phyloP scores from a whole-genome alignment of 2,329 filamentous ascomycete genomes.

The Microdochium trichocladiopsis region DNA sequence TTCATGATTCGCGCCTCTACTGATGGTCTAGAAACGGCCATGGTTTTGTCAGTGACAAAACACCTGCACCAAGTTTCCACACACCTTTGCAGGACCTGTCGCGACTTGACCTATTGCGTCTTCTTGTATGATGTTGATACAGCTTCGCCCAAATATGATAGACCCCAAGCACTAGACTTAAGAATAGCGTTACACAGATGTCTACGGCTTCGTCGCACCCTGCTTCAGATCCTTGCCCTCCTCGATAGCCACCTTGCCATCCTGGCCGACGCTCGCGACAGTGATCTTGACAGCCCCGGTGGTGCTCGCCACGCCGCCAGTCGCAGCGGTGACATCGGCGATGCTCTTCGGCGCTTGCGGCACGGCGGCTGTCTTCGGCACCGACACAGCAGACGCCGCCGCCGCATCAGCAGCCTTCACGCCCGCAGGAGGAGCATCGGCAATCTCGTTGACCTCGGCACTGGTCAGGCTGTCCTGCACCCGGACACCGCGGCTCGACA shows the following conservation, averaged over 20 bases:
- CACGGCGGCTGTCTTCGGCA: constrained; percentile 24
- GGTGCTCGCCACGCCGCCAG: constrained; percentile 11
- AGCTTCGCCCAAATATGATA: no score
- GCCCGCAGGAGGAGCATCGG: constrained; percentile 68
- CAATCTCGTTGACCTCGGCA: constrained; percentile 84
- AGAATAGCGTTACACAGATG: no score
- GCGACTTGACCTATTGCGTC: no score
- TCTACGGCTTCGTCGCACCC: no score
- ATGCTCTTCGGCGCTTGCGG: not conserved
- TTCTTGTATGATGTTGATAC: no score
- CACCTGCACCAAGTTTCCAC: no score
- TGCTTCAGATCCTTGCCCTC: constrained; percentile 44
- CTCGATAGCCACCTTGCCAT: constrained; percentile 62
- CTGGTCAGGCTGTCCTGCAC: constrained; percentile 71
- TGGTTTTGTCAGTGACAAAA: no score
- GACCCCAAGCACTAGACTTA: no score
- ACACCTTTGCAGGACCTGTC: no score
- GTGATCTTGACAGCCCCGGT: constrained; percentile 36
- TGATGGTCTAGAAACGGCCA: no score
- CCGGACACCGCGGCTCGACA: constrained; percentile 80
- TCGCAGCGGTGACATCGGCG: not conserved
- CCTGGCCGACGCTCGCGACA: constrained; percentile 47
- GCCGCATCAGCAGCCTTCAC: constrained; percentile 55
- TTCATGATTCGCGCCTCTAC: no score
- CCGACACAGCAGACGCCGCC: constrained; percentile 36